Evolutionary conservation across 2,329 filamentous ascomycete genomes (phyloP).

Genomic region (Sporothrix variecibatus): DNA sequence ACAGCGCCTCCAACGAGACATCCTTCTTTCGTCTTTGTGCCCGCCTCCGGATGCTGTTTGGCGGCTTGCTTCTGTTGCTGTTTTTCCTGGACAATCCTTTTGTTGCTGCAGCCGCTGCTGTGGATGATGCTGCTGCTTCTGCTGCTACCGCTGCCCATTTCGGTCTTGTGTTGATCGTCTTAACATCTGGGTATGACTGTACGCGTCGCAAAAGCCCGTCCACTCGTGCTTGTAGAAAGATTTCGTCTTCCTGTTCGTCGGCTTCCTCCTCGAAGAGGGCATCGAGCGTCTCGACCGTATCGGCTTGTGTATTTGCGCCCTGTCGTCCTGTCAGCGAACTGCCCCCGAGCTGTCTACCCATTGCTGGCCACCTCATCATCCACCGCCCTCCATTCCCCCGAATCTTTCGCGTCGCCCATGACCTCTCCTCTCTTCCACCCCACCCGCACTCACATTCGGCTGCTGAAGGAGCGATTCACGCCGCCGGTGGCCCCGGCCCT

Average conservation of each 20-base stretch:
- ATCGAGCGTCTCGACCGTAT: conserved; percentile 57
- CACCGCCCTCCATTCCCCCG: not conserved
- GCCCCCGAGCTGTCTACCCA: not conserved
- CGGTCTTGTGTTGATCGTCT: conserved; percentile 60
- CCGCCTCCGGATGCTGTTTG: not conserved
- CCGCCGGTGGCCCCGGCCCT: conserved; percentile 60
- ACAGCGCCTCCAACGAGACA: conserved; percentile 54
- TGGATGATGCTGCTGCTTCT: not conserved
- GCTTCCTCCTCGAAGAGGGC: conserved; percentile 61
- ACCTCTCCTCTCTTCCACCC: not conserved
- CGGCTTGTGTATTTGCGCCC: conserved; percentile 55
- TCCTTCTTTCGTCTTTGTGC: conserved; percentile 39
- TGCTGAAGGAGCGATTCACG: conserved; percentile 70
- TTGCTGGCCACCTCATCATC: not conserved
- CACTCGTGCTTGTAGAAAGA: conserved; percentile 51
- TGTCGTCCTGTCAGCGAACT: conserved; percentile 39
- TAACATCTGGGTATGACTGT: conserved; percentile 78
- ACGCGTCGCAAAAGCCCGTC: conserved; percentile 66
- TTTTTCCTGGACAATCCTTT: not conserved
- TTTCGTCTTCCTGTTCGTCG: conserved; percentile 43
- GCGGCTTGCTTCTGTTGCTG: not conserved
- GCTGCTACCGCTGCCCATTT: conserved; percentile 46
- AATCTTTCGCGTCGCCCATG: not conserved
- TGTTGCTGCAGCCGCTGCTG: not conserved
- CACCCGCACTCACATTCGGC: conserved; percentile 54